Base-by-base conservation (phyloP, 2,329 filamentous ascomycete species). In the Colletotrichum tofieldiae region DNA sequence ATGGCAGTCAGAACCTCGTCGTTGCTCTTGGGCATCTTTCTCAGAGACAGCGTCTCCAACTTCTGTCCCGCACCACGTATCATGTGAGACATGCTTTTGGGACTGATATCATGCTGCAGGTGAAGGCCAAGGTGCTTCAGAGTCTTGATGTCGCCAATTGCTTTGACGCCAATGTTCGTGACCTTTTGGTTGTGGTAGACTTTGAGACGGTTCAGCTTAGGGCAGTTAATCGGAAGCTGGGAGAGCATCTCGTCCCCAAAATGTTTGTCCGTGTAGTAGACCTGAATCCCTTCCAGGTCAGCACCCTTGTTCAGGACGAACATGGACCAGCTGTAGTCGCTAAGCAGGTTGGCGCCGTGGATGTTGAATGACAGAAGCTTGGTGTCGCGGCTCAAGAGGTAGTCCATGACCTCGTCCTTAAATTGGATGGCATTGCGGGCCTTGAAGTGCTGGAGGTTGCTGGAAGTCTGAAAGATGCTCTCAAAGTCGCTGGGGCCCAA, bases 391-490 rank as follows among this genome's bases (percentile, higher is more conserved):
- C 91, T 91, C 26, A 94, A 85, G 77, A 98, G 89, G 80, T 96
- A 98, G 64, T 94, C 90, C 81, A 98, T 88, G 52, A 95, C 93
- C 49, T 87, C 86, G 77, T 98, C 93, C 81, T 97, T 98, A 86
- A 98, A 93, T 78, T 98, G 95, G 61, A 96, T 93, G n/a, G 92
- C 94, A 77, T 95, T 96, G 60, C 93, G 91, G 14, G 97, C 84
- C 75, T 94, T 93, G 68, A 98, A 86, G 54, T 88, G 88, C 76
- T 90, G 90, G 65, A 98, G 84, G 7, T 86, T 86, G 0, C 93
- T 91, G 69, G 93, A 91, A 3, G 91, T 87, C 63, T 94, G 92
- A 74, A 98, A 95, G 52, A 98, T 94, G 75, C 92, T 89, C 59
- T 93, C 88, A 75, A 93, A 95, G 77, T 98, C 94, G 75, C 95